Percentiles rank a stretch among this genome's conserved stretches.
Evolutionary conservation across 352 stramenopile species (phyloP).

Genomic region (Phytophthora podocarpi): DNA sequence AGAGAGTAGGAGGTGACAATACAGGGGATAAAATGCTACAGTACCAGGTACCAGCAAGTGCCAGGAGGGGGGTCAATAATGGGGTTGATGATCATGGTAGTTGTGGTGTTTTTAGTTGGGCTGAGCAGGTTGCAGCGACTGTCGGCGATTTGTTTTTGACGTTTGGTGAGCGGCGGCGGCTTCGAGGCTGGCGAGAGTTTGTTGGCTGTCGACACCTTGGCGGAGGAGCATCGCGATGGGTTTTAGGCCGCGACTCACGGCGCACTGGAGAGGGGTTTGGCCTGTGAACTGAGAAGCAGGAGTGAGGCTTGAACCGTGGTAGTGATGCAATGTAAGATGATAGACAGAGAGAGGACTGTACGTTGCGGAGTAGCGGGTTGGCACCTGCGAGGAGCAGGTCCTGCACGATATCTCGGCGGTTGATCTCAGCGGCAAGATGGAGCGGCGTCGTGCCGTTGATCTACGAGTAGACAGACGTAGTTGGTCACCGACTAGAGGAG

Average conservation of each 20-base stretch:
- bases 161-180: conserved; percentile 14
- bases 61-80: not conserved
- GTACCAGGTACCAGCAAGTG: conserved; percentile 7
- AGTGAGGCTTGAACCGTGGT: conserved; percentile 7
- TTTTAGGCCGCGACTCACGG: conserved; percentile 20
- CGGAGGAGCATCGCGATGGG: conserved; percentile 39
- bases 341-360: conserved; percentile 21
- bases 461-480: conserved; percentile 25
- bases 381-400: conserved; percentile 61
- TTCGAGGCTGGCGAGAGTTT: conserved; percentile 27
- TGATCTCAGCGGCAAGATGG: conserved; percentile 55
- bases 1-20: conserved; percentile 2
- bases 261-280: conserved; percentile 56
- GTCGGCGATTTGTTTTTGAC: conserved; percentile 9
- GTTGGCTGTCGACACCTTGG: conserved; percentile 42
- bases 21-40: conserved; percentile 8
- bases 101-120: not conserved
- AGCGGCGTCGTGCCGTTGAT: conserved; percentile 68
- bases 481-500: no score
- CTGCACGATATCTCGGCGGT: conserved; percentile 60
- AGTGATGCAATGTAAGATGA: not conserved
- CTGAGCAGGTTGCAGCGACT: not conserved
- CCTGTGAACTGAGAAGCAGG: conserved; percentile 45
- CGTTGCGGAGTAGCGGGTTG: conserved; percentile 63
- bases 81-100: conserved; percentile 1